A percentile compares a stretch with the other conserved stretches of the same genome.
Evolutionary conservation across 192 early-diverging fungal species (phyloP).

Genomic region (Neocallimastix lanati): DNA sequence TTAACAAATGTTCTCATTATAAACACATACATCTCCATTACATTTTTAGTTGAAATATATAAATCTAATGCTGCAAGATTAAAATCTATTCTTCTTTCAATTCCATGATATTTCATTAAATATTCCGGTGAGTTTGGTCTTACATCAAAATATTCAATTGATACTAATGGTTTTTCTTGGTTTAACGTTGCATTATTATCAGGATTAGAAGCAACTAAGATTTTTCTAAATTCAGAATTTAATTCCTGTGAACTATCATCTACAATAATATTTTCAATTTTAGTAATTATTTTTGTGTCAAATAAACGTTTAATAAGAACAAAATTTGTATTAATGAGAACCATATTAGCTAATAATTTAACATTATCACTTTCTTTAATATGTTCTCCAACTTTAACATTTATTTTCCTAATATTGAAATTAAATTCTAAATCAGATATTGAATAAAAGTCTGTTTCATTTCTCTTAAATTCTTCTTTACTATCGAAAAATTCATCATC

Average conservation of each 20-base stretch:
- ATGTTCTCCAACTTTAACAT: conserved; percentile 38
- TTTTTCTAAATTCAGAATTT: conserved; percentile 16
- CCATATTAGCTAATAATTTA: conserved; percentile 45
- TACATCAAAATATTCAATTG: background rate
- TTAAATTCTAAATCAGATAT: conserved; percentile 17
- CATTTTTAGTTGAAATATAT: too few species aligned
- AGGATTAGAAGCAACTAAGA: background rate
- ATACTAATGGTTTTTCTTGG: background rate
- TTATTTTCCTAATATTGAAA: conserved; percentile 51
- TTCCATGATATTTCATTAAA: background rate
- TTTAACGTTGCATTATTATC: background rate
- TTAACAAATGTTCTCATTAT: too few species aligned
- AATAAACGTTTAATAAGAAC: conserved; percentile 49
- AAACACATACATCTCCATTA: too few species aligned
- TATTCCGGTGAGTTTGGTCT: background rate
- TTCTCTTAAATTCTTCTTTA: conserved; percentile 20
- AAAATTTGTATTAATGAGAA: conserved; percentile 50
- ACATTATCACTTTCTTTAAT: conserved; percentile 12
- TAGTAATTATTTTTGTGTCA: conserved; percentile 53
- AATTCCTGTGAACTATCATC: conserved; percentile 40
- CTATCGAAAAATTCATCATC: conserved; percentile 34
- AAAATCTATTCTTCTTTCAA: background rate
- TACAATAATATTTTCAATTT: conserved; percentile 58
- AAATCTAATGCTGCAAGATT: background rate
- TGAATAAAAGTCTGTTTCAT: conserved; percentile 1